A percentile compares a stretch with the other conserved stretches of the same genome.
Conservation (phyloP, 2,329 filamentous ascomycete species). For the Colletotrichum sp. region DNA sequence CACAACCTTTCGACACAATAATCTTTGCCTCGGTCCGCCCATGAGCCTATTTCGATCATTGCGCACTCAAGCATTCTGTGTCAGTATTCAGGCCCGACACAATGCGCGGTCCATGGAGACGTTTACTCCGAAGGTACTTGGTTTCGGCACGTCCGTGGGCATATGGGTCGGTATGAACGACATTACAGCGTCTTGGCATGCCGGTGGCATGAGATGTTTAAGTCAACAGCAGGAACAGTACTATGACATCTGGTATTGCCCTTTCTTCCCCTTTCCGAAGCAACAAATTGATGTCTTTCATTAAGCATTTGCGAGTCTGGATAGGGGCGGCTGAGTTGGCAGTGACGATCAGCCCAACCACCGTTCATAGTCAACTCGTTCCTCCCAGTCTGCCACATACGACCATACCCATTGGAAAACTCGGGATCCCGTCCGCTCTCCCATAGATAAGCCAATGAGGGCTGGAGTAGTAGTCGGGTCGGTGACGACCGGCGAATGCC, state of each 20-base stretch:
- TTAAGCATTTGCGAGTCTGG: not conserved
- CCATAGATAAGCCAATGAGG: too few species aligned
- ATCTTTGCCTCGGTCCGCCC: not conserved
- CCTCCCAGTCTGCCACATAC: not conserved
- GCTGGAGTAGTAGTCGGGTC: too few species aligned
- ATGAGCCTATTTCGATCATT: not conserved
- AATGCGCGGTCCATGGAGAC: not conserved
- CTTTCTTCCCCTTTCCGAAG: rapidly evolving
- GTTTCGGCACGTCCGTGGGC: not conserved
- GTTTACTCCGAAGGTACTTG: not conserved
- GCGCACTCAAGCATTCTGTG: not conserved
- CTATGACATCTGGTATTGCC: not conserved
- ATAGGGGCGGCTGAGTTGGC: not conserved
- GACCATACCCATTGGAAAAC: not conserved
- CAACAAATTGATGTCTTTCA: not conserved
- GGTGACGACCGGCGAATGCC: too few species aligned
- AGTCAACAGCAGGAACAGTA: not conserved
- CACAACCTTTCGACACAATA: not conserved
- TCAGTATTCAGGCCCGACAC: not conserved
- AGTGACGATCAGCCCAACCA: not conserved
- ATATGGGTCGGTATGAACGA: not conserved
- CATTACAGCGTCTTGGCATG: not conserved
- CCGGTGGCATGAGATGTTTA: not conserved
- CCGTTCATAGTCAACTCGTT: not conserved
- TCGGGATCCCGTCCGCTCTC: not conserved